These are phyloP conservation scores for Rhizopus delemar DNA, from an alignment of 371 early-diverging fungal species.

Conservation along the genomic window DNA sequence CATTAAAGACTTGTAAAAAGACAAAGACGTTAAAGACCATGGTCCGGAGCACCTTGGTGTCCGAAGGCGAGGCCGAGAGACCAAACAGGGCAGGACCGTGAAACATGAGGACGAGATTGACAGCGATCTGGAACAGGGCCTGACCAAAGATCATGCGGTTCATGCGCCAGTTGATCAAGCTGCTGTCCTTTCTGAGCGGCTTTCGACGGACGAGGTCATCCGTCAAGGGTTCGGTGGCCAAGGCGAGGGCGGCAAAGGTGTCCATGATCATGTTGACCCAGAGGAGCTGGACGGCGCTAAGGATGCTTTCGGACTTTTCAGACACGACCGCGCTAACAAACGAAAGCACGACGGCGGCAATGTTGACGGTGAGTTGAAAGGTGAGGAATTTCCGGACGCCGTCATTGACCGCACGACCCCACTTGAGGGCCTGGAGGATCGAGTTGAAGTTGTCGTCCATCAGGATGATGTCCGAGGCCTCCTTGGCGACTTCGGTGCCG, in stretches of 20 bases:
- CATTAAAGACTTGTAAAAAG: constrained; percentile 72
- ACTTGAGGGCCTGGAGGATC: constrained; percentile 80
- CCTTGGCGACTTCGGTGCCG: constrained; percentile 93
- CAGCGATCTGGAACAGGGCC: constrained; percentile 60
- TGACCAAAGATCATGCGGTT: constrained; percentile 66
- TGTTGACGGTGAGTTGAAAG: constrained; percentile 94
- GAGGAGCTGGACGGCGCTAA: constrained; percentile 92
- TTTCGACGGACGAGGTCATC: constrained; percentile 67
- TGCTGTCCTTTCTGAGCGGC: constrained; percentile 38
- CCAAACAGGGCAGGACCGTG: constrained; percentile 37
- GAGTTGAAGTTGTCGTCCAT: constrained; percentile 92
- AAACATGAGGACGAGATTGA: constrained; percentile 49
- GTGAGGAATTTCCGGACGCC: constrained; percentile 88
- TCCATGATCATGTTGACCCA: constrained; percentile 98
- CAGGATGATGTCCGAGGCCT: constrained; percentile 87
- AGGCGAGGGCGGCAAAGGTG: constrained; percentile 92
- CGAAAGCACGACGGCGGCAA: constrained; percentile 78
- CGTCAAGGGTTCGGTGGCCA: constrained; percentile 94
- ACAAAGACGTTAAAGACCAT: constrained; percentile 75
- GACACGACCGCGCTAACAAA: constrained; percentile 89
- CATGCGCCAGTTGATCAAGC: constrained; percentile 65
- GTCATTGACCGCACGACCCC: constrained; percentile 93
- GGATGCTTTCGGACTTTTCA: constrained; percentile 90
- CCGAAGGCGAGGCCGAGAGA: constrained; percentile 10
- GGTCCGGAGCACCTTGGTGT: constrained; percentile 39